Base-by-base conservation (phyloP, 2,329 filamentous ascomycete species). In the Thermothelomyces thermophilus region DNA sequence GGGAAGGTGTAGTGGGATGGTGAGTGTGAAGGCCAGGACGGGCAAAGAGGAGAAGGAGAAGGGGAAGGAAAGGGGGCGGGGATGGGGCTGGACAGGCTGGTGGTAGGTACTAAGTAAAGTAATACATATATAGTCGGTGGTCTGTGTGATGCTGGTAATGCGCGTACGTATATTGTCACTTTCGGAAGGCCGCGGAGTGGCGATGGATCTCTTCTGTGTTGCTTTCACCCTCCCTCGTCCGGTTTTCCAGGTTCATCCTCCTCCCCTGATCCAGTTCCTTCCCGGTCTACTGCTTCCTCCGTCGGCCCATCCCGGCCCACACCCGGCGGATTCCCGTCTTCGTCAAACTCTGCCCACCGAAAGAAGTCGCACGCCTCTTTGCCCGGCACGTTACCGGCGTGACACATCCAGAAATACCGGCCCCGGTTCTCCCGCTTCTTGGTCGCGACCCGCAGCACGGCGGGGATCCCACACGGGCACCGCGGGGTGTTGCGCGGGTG, bases 401-500 rank as follows among this genome's bases (percentile, higher is more conserved):
- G 81, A 61, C 93, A 97, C 86, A 91, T 93, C 89, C 90, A 95
- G 68, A 94, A 93, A 64, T 97, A 68, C 60, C 76, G 75, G 0
- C 91, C 90, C 57, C 81, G 74, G 47, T 82, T 91, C 58, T 86
- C 85, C 58, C 77, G 82, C 68, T 86, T 90, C 62, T 76, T 82
- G 69, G 90, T 88, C 14, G 90, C 88, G 35, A 89, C 90, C 37
- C 89, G 75, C 55, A 97, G 70, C 8, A 85, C 73, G 28, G 74
- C 72, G 0, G 87, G 80, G 3, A 90, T 74, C 0, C 75, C 74
- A 60, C 91, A 97, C 30, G 73, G 75, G 64, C 93, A 98, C 48
- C 74, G 79, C 0, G 90, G 90, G 0, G 87, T 96, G 59, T 79
- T 75, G 2, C 74, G 77, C 0, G 93, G 91, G 63, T 93, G 86